A percentile compares a stretch with the other conserved stretches of the same genome.
These are phyloP conservation scores for Begonia masoniana DNA, from an alignment of 306 rosid genomes.

Conservation along the genomic window DNA sequence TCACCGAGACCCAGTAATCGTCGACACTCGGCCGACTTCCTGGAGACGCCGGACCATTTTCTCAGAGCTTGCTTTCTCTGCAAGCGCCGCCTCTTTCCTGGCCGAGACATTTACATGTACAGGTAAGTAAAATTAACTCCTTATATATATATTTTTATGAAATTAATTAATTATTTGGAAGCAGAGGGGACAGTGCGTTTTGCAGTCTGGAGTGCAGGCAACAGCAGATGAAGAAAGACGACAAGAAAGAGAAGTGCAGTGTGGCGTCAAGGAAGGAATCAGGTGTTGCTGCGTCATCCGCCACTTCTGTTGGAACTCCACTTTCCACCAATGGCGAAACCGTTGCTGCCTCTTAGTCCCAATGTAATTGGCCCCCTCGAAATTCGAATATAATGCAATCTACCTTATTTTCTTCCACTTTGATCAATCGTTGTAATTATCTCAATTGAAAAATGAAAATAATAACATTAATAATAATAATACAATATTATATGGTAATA, in stretches of 20 bases:
- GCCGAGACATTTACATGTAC: conserved; percentile 16
- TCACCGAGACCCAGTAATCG: conserved; percentile 6
- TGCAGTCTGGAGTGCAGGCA: conserved; percentile 12
- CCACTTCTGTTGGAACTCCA: background rate
- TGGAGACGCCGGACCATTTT: conserved; percentile 2
- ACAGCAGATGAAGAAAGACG: conserved; percentile 11
- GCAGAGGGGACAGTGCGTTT: conserved; percentile 13
- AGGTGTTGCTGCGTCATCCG: background rate
- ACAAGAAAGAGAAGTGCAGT: conserved; percentile 1
- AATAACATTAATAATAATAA: too few relatives aligned
- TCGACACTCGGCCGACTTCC: conserved; percentile 7
- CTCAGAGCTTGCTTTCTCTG: conserved; percentile 8
- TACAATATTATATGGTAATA: too few relatives aligned
- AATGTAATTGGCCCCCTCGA: too few relatives aligned
- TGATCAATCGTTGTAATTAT: too few relatives aligned
- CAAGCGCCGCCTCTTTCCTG: conserved; percentile 8
- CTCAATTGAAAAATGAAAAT: too few relatives aligned
- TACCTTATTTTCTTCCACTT: too few relatives aligned
- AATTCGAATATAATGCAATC: too few relatives aligned
- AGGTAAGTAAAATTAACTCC: background rate
- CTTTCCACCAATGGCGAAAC: conserved; percentile 4
- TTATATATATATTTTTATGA: background rate
- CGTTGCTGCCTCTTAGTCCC: conserved; percentile 6
- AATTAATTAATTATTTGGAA: background rate
- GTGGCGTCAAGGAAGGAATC: conserved; percentile 6